Base-by-base conservation (phyloP, 495 filamentous ascomycete species). In the Tuber indicum region DNA sequence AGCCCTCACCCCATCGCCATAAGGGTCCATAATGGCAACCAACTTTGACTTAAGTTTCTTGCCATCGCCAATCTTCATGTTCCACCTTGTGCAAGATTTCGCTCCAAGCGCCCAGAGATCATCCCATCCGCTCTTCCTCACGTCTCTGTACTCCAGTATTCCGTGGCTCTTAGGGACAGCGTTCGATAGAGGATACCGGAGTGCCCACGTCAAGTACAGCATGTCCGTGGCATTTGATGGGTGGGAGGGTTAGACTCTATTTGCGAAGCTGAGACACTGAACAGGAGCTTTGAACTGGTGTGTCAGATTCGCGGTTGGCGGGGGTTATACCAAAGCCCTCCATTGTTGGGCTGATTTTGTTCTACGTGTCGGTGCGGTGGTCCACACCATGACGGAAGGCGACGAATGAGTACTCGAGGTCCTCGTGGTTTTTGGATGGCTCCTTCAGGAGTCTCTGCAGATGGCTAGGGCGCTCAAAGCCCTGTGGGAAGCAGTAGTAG, bases 161-260 rank as follows among this genome's bases (percentile, higher is more conserved):
- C 42, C 42, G 42, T 0, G 9, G 42, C 42, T 43, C 42, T 43
- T 43, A 43, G 42, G 42, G 42, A 43, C 42, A 43, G 42, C 42
- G 5, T 43, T 43, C 42, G 42, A 43, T 43, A 43, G 42, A 43
- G 42, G 42, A 43, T 1, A 87, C 86, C 0, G 96, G 93, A 0
- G 96, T 98, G 86, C 96, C 98, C 14, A 98, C 79, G 83, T 99
- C 96, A 7, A 98, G 85, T 49, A 91, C 92, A 77, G 98, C 90
- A 82, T 99, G 96, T 1, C 93, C 93, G 36, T 89, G 89, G 23
- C 93, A 89, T 85, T 99, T 99, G 72, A 99, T 85, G 14, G 95
- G 93, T 6, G 96, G 96, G 2, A 97, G 89, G 14, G 90, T 88
- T 26, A 94, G 87, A 0, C 92, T 81, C 78, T 92, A 74, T 0